phyloP scores from a whole-genome alignment of 2,329 filamentous ascomycete genomes.

The Stagonosporopsis vannaccii region DNA sequence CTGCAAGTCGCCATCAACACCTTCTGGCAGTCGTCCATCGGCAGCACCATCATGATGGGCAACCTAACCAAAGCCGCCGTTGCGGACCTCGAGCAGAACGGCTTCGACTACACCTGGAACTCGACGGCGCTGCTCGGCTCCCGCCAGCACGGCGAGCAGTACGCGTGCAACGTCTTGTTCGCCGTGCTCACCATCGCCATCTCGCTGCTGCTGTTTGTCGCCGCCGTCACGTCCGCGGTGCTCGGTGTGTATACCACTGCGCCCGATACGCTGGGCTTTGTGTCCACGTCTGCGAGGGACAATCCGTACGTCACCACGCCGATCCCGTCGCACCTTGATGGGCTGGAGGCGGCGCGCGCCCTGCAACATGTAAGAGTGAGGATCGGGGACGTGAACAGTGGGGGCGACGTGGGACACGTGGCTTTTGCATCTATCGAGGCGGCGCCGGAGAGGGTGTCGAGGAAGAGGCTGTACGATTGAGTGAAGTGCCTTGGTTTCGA shows the following conservation, averaged over 20 bases:
- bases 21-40: slow-evolving; percentile 10
- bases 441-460: neutral
- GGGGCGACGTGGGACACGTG: slow-evolving; percentile 11
- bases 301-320: slow-evolving; percentile 1
- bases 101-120: neutral
- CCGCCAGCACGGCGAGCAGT: neutral
- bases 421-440: slow-evolving; percentile 15
- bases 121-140: neutral
- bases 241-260: slow-evolving; percentile 8
- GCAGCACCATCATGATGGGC: neutral
- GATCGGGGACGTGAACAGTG: slow-evolving; percentile 11
- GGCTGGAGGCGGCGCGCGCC: neutral
- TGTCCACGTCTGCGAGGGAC: slow-evolving; percentile 10
- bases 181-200: slow-evolving; percentile 12
- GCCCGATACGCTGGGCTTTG: slow-evolving; percentile 18
- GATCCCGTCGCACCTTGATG: neutral
- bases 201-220: slow-evolving; percentile 2
- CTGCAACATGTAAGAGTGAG: neutral
- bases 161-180: slow-evolving; percentile 7
- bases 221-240: neutral
- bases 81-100: neutral
- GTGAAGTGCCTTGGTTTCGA: too few relatives aligned
- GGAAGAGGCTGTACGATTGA: slow-evolving; percentile 15
- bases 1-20: slow-evolving; percentile 17
- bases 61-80: too few relatives aligned